Conservation (phyloP, 2,329 filamentous ascomycete species). For the Fusarium longipes region DNA sequence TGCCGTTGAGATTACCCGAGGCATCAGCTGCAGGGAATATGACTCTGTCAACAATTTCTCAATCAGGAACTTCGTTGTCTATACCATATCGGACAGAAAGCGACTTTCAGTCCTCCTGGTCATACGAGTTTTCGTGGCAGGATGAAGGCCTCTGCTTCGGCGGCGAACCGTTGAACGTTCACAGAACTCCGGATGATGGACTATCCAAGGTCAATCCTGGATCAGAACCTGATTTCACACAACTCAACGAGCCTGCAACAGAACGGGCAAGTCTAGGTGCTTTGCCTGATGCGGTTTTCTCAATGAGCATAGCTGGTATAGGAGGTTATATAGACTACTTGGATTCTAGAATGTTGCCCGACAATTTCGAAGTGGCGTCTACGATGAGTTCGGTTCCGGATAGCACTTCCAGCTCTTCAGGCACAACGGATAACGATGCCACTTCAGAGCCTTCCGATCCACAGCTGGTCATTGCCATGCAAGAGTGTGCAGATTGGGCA, state of each 20-base stretch:
- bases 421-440: background rate
- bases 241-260: background rate
- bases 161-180: background rate
- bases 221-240: background rate
- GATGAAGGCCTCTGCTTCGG: background rate
- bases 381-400: background rate
- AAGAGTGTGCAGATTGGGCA: background rate
- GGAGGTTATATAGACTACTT: background rate
- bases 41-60: background rate
- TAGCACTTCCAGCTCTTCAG: too few relatives aligned
- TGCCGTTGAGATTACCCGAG: rapidly evolving
- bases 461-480: background rate
- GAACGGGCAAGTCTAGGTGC: too few relatives aligned
- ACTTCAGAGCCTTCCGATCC: background rate
- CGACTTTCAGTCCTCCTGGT: rapidly evolving
- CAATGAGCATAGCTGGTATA: background rate
- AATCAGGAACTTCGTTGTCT: background rate
- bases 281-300: rapidly evolving
- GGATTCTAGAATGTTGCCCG: too few relatives aligned
- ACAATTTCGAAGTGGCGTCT: background rate
- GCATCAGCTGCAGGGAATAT: rapidly evolving
- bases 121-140: slow-evolving; percentile 10
- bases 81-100: background rate
- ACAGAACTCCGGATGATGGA: background rate
- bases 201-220: background rate